Evolutionary conservation across 2,329 filamentous ascomycete species (phyloP), one percentile per base, ranked within the genome.

Genomic region (Fusarium bulbicola): DNA sequence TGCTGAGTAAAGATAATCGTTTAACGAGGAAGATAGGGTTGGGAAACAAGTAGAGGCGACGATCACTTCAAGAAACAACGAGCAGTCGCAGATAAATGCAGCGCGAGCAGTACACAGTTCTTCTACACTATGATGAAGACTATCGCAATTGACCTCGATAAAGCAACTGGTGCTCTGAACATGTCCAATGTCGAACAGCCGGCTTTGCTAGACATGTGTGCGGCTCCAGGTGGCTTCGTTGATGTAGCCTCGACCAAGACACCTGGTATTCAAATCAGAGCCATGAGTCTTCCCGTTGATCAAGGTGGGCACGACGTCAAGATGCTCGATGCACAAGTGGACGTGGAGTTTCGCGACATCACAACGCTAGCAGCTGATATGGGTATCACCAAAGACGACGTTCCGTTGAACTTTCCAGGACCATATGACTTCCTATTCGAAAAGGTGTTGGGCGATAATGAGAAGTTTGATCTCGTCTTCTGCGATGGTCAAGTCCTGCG

Each of bases 201-300:
- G 7, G 52, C 49, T 14, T 80, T 90, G 26, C 83, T 91, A 3
- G 88, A 90, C 70, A 81, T 89, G 68, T 89, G 88, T 76, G 85
- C 87, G 80, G 88, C 88, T 1, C 88, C 88, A 0, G 88, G 88
- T 9, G 88, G 85, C 3, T 90, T 88, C 70, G 77, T 86, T 6
- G 67, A 73, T 0, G 79, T 77, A 14, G 82, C 82, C 0, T 68
- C 88, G 32, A 40, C 75, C 8, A 66, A 72, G 16, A 85, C 84
- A 54, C 82, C 78, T 1, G 39, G 53, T 1, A 80, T 84, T 7
- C 59, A 34, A 0, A 77, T 78, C 24, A 75, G 81, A 21, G 78
- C 73, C 1, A 82, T 88, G 63, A 87, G 76, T 36, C 77, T 89
- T 4, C 84, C 86, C 0, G 15, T 59, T 0, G 45, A 73, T 0